These are phyloP conservation scores for Eutrema yunnanense DNA, from an alignment of 345 rosid species.

Conservation along the genomic window DNA sequence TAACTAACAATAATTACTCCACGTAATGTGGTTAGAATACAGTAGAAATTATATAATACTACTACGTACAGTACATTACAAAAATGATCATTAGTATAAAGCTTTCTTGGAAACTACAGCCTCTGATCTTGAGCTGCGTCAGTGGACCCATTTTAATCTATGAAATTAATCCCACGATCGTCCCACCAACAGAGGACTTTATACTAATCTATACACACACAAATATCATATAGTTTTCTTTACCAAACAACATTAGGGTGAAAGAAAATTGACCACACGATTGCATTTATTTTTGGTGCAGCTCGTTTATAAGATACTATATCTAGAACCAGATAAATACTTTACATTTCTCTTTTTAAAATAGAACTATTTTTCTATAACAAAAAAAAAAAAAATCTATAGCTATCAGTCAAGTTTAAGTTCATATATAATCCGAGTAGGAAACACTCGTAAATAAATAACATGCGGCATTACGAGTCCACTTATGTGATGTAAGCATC, in stretches of 20 bases:
- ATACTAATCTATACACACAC: conserved; percentile 17
- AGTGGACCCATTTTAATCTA: conserved; percentile 13
- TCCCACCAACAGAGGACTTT: conserved; percentile 19
- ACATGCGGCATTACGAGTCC: too few species aligned
- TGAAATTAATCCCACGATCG: conserved; percentile 23
- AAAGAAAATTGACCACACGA: conserved; percentile 17
- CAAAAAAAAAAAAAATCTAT: too few species aligned
- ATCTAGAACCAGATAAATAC: not conserved
- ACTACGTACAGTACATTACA: not conserved
- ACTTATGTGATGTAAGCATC: too few species aligned
- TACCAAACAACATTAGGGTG: conserved; percentile 4
- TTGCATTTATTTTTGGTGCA: conserved; percentile 26
- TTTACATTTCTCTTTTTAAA: not conserved
- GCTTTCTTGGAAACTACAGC: conserved; percentile 21
- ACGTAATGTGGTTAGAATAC: not conserved
- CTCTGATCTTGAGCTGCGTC: conserved; percentile 15
- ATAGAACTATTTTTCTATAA: not conserved
- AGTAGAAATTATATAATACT: not conserved
- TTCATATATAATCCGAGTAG: not conserved
- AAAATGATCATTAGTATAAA: not conserved
- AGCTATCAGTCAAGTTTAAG: not conserved
- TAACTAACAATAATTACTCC: not conserved
- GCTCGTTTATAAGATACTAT: not conserved
- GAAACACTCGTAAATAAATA: not conserved
- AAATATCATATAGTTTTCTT: not conserved